Evolutionary conservation across 371 early-diverging fungal genomes (phyloP).

Genomic region (Nematocida sp.): DNA sequence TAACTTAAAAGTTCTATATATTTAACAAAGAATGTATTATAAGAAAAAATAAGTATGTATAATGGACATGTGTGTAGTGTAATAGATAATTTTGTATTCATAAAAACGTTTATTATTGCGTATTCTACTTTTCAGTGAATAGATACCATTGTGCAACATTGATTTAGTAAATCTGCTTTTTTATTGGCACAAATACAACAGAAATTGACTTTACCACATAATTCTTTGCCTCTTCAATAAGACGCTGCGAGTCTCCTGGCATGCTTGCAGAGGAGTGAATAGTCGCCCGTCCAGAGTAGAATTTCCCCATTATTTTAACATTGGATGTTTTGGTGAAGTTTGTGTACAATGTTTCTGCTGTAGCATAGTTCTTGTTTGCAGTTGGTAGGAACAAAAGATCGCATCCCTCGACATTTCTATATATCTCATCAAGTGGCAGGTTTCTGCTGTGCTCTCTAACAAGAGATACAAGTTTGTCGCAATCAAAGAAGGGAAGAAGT

Average conservation of each 20-base stretch:
- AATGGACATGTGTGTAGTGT: too few species aligned
- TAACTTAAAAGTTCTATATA: too few species aligned
- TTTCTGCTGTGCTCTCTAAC: constrained; percentile 24
- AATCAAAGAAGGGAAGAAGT: constrained; percentile 68
- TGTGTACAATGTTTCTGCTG: constrained; percentile 54
- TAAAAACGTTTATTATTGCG: too few species aligned
- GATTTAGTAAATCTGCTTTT: constrained; percentile 6
- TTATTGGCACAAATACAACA: constrained; percentile 22
- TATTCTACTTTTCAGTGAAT: too few species aligned
- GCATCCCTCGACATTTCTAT: constrained; percentile 59
- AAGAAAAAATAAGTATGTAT: too few species aligned
- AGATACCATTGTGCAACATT: neutral
- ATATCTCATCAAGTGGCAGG: constrained; percentile 50
- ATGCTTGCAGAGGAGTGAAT: constrained; percentile 8
- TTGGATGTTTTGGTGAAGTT: constrained; percentile 33
- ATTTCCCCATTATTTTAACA: constrained; percentile 4
- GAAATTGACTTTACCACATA: constrained; percentile 34
- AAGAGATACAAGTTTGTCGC: constrained; percentile 43
- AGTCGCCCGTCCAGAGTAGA: constrained; percentile 16
- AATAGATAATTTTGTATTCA: too few species aligned
- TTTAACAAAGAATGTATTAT: too few species aligned
- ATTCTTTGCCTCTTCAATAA: constrained; percentile 34
- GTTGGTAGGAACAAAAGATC: constrained; percentile 44
- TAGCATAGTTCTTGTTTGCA: constrained; percentile 29
- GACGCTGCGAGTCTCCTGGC: constrained; percentile 11